Evolutionary conservation across 1,284 basidiomycete species (phyloP), one percentile per base, ranked within the genome.

Genomic region (Malassezia sympodialis): DNA sequence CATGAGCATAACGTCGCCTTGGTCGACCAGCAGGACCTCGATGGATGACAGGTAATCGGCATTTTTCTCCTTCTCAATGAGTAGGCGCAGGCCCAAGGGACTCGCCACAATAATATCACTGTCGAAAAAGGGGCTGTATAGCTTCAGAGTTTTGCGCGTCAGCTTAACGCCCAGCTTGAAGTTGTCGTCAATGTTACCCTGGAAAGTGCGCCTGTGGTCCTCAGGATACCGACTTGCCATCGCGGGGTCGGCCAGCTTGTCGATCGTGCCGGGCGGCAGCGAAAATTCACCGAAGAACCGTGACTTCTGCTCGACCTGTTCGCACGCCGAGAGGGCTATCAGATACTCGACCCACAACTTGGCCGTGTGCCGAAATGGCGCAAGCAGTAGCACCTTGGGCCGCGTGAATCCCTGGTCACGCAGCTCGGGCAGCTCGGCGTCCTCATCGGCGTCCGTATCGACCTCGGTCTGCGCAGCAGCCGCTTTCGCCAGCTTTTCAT

Each of bases 371-470:
- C 94, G 88, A 78, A 96, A 88, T 0, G 94, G 94, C 2, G 90
- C 80, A 46, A 98, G 82, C 55, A 98, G 78, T 49, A 98, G 85
- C 11, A 94, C 80, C 37, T 93, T 93, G 19, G 94, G 93, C 8
- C 94, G 85, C 1, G 91, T 96, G 77, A 96, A 98, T 21, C 93
- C 91, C 80, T 96, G 93, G 73, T 98, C 93, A 75, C 89, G 66
- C 23, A 70, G 52, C n/a, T 67, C 64, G 14, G 59, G 49, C 32
- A 58, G 24, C 51, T 53, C 48, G 39, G 66, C 49, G 23, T 62
- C 58, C 21, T 53, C 49, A 41, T 68, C 52, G 19, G 61, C 59
- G 17, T 52, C 35, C 49, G 49, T 47, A 37, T 66, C 47, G 28
- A 61, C 53, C 19, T 53, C 50, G 27, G 56, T 51, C 7, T 48